Percentiles rank a stretch among this genome's conserved stretches.
Evolutionary conservation across 2,329 filamentous ascomycete species (phyloP).

Genomic region (Nigrograna mackinnonii): DNA sequence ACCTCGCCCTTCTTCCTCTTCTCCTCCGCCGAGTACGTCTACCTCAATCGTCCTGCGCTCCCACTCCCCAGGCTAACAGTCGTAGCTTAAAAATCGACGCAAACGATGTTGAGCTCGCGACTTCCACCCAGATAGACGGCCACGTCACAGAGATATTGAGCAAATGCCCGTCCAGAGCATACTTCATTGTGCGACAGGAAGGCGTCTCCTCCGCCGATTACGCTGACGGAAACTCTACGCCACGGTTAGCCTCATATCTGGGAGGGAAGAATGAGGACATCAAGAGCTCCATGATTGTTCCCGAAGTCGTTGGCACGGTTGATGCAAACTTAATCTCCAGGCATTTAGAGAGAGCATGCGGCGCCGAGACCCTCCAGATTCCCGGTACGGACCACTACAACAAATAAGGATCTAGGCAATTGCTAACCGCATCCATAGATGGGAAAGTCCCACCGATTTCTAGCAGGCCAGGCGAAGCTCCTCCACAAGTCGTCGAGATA

Average conservation of each 20-base stretch:
- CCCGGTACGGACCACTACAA: slow-evolving; percentile 33
- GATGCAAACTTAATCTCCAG: slow-evolving; percentile 47
- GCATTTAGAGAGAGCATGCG: slow-evolving; percentile 53
- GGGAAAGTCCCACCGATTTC: neutral
- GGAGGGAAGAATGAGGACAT: slow-evolving; percentile 53
- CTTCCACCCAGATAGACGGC: slow-evolving; percentile 46
- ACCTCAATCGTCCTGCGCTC: slow-evolving; percentile 9
- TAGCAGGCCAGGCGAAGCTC: neutral
- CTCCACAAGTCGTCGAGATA: slow-evolving; percentile 49
- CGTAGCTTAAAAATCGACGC: slow-evolving; percentile 30
- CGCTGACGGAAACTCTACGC: slow-evolving; percentile 53
- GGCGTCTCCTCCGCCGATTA: slow-evolving; percentile 74
- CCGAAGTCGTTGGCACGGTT: slow-evolving; percentile 57
- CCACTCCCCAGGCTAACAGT: slow-evolving; percentile 22
- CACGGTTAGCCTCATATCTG: slow-evolving; percentile 58
- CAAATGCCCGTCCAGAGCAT: slow-evolving; percentile 73
- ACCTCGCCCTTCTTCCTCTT: slow-evolving; percentile 89
- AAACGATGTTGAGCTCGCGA: slow-evolving; percentile 40
- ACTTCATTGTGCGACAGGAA: slow-evolving; percentile 78
- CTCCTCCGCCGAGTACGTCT: slow-evolving; percentile 76
- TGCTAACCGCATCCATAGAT: neutral
- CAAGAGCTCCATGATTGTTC: slow-evolving; percentile 56
- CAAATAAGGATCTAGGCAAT: neutral
- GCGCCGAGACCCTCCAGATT: slow-evolving; percentile 46
- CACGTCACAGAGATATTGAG: slow-evolving; percentile 55